Conservation (phyloP, 202 grass and related monocot genomes). For the Sporobolus alterniflorus region DNA sequence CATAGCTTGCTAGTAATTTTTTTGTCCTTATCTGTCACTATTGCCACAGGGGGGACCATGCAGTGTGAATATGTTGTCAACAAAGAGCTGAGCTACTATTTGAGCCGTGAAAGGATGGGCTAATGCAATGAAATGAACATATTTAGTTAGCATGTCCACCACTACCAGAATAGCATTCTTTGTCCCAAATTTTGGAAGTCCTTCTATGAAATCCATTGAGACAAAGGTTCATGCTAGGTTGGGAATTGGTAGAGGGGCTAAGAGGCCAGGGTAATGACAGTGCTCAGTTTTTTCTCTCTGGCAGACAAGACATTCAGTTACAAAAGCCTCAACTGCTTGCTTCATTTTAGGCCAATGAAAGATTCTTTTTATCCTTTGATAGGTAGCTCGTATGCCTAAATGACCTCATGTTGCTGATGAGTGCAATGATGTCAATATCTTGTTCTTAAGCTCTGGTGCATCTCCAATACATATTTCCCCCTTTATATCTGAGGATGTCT, state of each 20-base stretch:
- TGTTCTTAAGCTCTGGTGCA: fast-evolving
- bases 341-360: background rate
- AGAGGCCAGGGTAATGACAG: background rate
- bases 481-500: no score
- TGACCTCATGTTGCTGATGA: background rate
- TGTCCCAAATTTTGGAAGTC: no score
- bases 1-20: background rate
- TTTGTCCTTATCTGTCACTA: background rate
- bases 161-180: no score
- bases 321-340: fast-evolving
- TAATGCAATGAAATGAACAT: no score
- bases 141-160: no score
- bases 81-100: no score
- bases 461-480: background rate
- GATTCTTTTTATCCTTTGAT: fast-evolving
- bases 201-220: background rate
- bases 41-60: background rate
- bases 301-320: background rate
- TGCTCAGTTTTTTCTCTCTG: no score
- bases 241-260: background rate
- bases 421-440: fast-evolving
- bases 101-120: no score
- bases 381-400: background rate
- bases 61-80: no score
- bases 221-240: background rate